These are phyloP conservation scores for Chaetomium sp. DNA, from an alignment of 2,329 filamentous ascomycete species.

Conservation along the genomic window DNA sequence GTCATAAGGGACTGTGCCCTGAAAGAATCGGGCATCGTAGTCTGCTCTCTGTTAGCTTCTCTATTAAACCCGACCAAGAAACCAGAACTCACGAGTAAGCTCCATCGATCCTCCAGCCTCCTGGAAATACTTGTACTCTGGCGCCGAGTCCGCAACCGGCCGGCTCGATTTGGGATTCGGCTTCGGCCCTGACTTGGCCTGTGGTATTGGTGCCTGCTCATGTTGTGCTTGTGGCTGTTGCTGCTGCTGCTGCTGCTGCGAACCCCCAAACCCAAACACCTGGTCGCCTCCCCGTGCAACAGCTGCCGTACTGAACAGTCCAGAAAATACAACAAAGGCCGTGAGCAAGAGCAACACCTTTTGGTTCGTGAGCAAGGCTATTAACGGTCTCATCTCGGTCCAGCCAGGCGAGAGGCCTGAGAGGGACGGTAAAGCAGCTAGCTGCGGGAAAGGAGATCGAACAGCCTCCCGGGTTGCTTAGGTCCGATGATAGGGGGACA, in stretches of 20 bases:
- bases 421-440: background rate
- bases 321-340: constrained; percentile 5
- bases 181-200: background rate
- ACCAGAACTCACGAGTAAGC: constrained; percentile 46
- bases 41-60: background rate
- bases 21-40: background rate
- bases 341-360: constrained; percentile 3
- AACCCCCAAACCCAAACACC: background rate
- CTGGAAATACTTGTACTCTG: constrained; percentile 55
- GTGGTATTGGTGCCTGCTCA: background rate
- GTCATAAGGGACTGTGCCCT: background rate
- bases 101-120: constrained; percentile 55
- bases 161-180: no score
- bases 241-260: background rate
- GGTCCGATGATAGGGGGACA: no score
- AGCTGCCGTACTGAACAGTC: constrained; percentile 4
- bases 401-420: background rate
- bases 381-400: background rate
- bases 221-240: background rate
- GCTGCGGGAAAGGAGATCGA: background rate
- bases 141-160: no score
- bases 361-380: background rate
- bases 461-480: no score
- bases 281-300: background rate
- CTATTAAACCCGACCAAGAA: no score